Percentiles rank a stretch among this genome's conserved stretches.
phyloP scores from a whole-genome alignment of 257 asterid species.

The Eustoma russellianum region DNA sequence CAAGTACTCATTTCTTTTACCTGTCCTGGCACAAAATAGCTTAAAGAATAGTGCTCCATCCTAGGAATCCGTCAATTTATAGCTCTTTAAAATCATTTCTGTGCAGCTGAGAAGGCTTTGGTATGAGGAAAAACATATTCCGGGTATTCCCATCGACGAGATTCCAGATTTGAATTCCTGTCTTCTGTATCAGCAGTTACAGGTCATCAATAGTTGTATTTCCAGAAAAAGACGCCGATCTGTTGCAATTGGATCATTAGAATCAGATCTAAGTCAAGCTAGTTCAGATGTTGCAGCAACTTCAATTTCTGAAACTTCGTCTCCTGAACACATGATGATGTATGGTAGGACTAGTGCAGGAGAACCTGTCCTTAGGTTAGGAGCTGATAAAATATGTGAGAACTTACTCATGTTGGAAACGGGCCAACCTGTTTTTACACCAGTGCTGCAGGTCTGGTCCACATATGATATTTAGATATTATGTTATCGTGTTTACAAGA shows the following conservation, averaged over 20 bases:
- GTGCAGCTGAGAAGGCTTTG: conserved; percentile 86
- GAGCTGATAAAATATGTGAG: conserved; percentile 67
- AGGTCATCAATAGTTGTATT: conserved; percentile 93
- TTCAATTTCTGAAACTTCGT: conserved; percentile 37
- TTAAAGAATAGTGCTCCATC: too few species aligned
- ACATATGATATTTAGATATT: conserved; percentile 12
- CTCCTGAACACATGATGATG: conserved; percentile 28
- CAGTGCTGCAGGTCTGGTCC: conserved; percentile 77
- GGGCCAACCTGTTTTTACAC: conserved; percentile 84
- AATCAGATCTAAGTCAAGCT: conserved; percentile 46
- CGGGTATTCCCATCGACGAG: conserved; percentile 82
- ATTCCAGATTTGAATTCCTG: conserved; percentile 87
- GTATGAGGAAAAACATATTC: conserved; percentile 87
- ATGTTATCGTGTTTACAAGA: conserved; percentile 6
- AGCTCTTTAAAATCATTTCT: conserved; percentile 11
- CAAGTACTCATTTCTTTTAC: too few species aligned
- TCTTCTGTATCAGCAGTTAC: conserved; percentile 88
- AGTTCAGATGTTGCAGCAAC: conserved; percentile 25
- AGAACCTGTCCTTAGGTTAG: conserved; percentile 75
- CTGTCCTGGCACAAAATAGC: too few species aligned
- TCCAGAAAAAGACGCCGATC: conserved; percentile 73
- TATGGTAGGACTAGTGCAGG: conserved; percentile 73
- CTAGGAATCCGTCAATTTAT: too few species aligned
- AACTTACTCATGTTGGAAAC: conserved; percentile 82
- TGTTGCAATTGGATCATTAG: conserved; percentile 75